Evolutionary conservation across 169 alveolate species (phyloP).

Genomic region (Cryptosporidium baileyi): DNA sequence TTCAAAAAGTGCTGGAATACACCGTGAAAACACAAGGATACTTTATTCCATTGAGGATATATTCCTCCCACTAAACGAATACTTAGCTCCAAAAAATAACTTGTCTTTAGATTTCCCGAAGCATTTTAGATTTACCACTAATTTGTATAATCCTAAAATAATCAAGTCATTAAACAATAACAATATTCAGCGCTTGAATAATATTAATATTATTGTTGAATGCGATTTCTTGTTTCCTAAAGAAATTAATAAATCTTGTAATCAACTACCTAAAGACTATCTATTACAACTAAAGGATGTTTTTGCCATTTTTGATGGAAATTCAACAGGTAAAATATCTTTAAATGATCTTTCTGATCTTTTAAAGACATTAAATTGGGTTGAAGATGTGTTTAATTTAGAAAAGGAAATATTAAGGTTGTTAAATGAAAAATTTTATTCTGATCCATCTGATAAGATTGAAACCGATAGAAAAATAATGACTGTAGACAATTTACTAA

Average conservation of each 20-base stretch:
- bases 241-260: background rate
- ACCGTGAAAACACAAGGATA: background rate
- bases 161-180: background rate
- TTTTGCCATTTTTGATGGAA: slow-evolving; percentile 56
- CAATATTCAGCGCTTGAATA: slow-evolving; percentile 20
- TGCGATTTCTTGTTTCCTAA: background rate
- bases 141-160: slow-evolving; percentile 19
- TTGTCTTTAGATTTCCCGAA: slow-evolving; percentile 1
- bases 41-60: background rate
- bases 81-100: background rate
- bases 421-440: background rate
- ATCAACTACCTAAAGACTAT: slow-evolving; percentile 15
- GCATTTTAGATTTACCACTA: slow-evolving; percentile 21
- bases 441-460: background rate
- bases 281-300: slow-evolving; percentile 40
- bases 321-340: slow-evolving; percentile 2
- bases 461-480: background rate
- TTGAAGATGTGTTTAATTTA: background rate
- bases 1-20: slow-evolving; percentile 3
- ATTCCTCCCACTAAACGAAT: background rate
- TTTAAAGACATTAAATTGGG: slow-evolving; percentile 50
- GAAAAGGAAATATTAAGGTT: slow-evolving; percentile 13
- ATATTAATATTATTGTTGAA: slow-evolving; percentile 12
- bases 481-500: slow-evolving; percentile 22
- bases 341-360: slow-evolving; percentile 46